These are phyloP conservation scores for Thalassiosira mediterranea DNA, from an alignment of 352 stramenopile species.

Conservation along the genomic window DNA sequence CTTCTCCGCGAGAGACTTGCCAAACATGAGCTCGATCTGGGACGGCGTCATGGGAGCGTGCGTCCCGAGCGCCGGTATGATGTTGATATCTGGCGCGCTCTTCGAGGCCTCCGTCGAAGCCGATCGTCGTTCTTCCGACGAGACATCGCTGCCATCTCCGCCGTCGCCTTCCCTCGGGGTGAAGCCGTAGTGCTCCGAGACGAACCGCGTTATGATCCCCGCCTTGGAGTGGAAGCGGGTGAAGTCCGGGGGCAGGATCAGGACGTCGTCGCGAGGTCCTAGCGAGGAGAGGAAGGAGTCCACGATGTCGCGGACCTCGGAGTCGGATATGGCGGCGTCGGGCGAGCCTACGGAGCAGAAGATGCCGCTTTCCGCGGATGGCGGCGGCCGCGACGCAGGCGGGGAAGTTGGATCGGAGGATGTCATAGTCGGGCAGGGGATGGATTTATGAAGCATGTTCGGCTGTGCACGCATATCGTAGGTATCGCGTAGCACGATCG, in stretches of 20 bases:
- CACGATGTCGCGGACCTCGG: slow-evolving; percentile 42
- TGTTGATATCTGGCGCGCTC: slow-evolving; percentile 53
- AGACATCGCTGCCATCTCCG: not conserved
- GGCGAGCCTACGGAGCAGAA: slow-evolving; percentile 58
- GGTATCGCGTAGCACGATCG: too few relatives aligned
- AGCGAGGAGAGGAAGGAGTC: slow-evolving; percentile 53
- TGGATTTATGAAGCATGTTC: too few relatives aligned
- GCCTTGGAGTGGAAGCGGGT: slow-evolving; percentile 94
- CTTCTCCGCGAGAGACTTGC: slow-evolving; percentile 58
- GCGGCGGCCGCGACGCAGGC: too few relatives aligned
- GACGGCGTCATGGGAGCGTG: slow-evolving; percentile 94
- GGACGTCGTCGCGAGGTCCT: slow-evolving; percentile 73
- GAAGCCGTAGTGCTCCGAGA: slow-evolving; percentile 92
- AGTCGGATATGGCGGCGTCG: slow-evolving; percentile 42
- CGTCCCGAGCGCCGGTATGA: slow-evolving; percentile 94
- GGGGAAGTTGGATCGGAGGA: too few relatives aligned
- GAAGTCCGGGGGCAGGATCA: slow-evolving; percentile 95
- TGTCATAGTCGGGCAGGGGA: too few relatives aligned
- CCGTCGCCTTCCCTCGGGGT: slow-evolving; percentile 85
- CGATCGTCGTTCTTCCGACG: not conserved
- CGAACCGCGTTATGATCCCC: slow-evolving; percentile 89
- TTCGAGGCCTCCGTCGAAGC: not conserved
- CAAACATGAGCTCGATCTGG: slow-evolving; percentile 95
- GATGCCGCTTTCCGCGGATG: slow-evolving; percentile 24
- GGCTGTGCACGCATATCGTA: too few relatives aligned